Percentiles rank a stretch among this genome's conserved stretches.
Evolutionary conservation across 176 grass and related monocot species (phyloP).

Genomic region (Zea mays): Zm-B73-REFERENCE-NAM-5.0 NC_050097.1:39106001-39106500

Average conservation of each 20-base stretch:
- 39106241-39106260: neutral
- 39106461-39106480: neutral
- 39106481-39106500: too few relatives aligned
- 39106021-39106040: constrained; percentile 6
- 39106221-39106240: neutral
- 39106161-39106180: neutral
- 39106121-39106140: neutral
- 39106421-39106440: neutral
- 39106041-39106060: constrained; percentile 37
- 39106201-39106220: neutral
- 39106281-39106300: neutral
- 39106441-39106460: neutral
- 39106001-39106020: neutral
- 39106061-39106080: neutral
- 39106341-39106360: constrained; percentile 17
- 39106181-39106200: neutral
- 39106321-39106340: neutral
- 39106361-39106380: neutral
- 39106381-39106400: neutral
- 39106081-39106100: neutral
- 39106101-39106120: neutral
- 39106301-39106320: neutral
- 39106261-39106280: neutral
- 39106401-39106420: neutral
- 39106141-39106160: neutral